Evolutionary conservation across 805 yeast species (phyloP), one percentile per base, ranked within the genome.

Genomic region (Nadsonia fulvescens): DNA sequence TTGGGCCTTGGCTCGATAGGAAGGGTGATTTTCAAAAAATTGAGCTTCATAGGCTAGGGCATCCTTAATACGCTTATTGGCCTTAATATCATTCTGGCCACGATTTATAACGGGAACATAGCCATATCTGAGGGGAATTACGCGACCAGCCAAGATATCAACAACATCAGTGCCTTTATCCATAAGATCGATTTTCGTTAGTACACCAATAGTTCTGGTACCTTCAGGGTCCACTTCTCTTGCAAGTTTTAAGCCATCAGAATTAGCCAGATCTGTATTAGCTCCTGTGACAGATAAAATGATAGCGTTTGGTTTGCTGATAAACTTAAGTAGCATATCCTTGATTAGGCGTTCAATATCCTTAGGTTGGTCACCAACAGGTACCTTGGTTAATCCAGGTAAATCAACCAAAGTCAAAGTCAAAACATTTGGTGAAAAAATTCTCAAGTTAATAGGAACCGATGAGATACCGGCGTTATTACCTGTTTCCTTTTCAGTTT

Each of bases 211-310:
- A 15, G 98, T 89, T 58, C 98, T 69, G 22, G 71, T 53, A 24
- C 98, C 98, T 49, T 79, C 92, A 2, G 96, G 96, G 46, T 89
- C 98, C 26, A 89, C 96, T 50, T 89, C 96, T 43, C 96, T 69
- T 1, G 98, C 98, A 39, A 89, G 61, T 51, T 89, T 86, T 44
- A 89, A 63, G 25, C 96, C 94, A 49, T 89, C 98, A 16, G 93
- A 77, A 50, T 89, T 89, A 28, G 95, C 98, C 54, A 89, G 63
- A 59, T 89, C 98, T 21, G 92, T 83, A 52, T 89, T 89, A 17
- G 96, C 93, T 4, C 91, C 91, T 31, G 92, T 83, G 15, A 89
- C 96, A 1, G 95, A 86, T 30, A 89, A 61, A 32, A 89, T 75
- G 37, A 89, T 78, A 34, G 95, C 93, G 44, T 89, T 86, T 31